A percentile compares a stretch with the other conserved stretches of the same genome.
Evolutionary conservation across 306 rosid genomes (phyloP).

Genomic region (Cucurbita moschata): DNA sequence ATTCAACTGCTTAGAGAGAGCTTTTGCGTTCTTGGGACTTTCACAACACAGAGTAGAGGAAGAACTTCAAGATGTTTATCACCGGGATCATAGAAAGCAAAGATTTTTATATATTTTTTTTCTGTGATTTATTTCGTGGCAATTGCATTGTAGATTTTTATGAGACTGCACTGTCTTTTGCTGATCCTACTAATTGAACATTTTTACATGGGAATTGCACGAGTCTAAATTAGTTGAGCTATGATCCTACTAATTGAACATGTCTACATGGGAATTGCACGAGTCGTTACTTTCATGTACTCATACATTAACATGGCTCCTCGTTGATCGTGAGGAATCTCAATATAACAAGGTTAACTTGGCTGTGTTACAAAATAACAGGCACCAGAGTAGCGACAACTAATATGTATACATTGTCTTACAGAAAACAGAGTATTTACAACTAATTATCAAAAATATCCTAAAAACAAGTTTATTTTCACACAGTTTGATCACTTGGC

Average conservation of each 20-base stretch:
- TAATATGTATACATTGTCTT: background rate
- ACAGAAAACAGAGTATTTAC: background rate
- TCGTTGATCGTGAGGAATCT: no score
- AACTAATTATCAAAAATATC: background rate
- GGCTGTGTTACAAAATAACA: background rate
- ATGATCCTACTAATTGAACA: background rate
- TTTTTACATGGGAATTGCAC: no score
- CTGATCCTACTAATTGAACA: background rate
- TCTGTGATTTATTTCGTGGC: background rate
- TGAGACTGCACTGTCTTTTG: background rate
- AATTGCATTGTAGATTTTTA: constrained; percentile 1
- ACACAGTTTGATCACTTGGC: background rate
- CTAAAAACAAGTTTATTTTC: background rate
- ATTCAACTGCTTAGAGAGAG: background rate
- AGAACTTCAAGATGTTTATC: background rate
- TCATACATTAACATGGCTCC: no score
- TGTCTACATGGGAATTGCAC: background rate
- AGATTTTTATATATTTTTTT: background rate
- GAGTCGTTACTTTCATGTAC: no score
- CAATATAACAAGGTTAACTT: no score
- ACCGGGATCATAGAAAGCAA: background rate
- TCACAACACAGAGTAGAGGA: background rate
- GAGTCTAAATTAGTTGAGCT: no score
- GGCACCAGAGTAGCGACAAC: background rate
- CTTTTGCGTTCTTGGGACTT: background rate